Percentiles rank a stretch among this genome's conserved stretches.
These are phyloP conservation scores for Pascua sp. DNA, from an alignment of 1,284 basidiomycete species.

Conservation along the genomic window DNA sequence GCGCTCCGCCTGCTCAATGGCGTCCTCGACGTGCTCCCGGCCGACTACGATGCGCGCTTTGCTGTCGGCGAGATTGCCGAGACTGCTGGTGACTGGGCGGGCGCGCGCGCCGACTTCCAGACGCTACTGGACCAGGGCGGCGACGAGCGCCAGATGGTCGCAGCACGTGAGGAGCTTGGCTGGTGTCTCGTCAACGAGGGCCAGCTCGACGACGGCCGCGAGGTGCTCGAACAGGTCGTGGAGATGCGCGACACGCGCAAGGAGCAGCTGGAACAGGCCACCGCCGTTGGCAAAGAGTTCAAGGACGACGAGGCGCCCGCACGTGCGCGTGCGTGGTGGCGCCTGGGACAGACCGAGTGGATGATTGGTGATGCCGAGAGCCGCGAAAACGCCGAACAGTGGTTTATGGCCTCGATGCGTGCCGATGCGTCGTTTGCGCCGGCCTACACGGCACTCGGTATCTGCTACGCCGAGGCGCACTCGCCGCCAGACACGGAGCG, in stretches of 20 bases:
- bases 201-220: constrained; percentile 56
- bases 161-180: constrained; percentile 74
- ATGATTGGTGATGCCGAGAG: constrained; percentile 55
- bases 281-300: constrained; percentile 27
- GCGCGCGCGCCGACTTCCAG: constrained; percentile 65
- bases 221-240: constrained; percentile 61
- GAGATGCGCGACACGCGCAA: constrained; percentile 58
- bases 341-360: constrained; percentile 76
- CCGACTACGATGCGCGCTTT: constrained; percentile 67
- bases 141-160: constrained; percentile 53
- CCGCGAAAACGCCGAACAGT: constrained; percentile 66
- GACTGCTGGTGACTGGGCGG: constrained; percentile 63
- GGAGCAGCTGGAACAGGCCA: constrained; percentile 38
- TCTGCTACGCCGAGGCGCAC: constrained; percentile 74
- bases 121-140: constrained; percentile 48
- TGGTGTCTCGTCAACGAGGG: constrained; percentile 75
- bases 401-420: constrained; percentile 81
- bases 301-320: constrained; percentile 50
- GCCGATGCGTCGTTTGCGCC: constrained; percentile 74
- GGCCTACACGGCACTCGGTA: constrained; percentile 87
- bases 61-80: constrained; percentile 72
- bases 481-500: constrained; percentile 74
- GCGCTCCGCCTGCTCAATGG: constrained; percentile 71
- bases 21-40: constrained; percentile 62
- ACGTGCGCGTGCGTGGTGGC: constrained; percentile 76